A percentile compares a stretch with the other conserved stretches of the same genome.
These are phyloP conservation scores for Melocanna baccifera DNA, from an alignment of 176 grass and related monocot species.

Conservation along the genomic window DNA sequence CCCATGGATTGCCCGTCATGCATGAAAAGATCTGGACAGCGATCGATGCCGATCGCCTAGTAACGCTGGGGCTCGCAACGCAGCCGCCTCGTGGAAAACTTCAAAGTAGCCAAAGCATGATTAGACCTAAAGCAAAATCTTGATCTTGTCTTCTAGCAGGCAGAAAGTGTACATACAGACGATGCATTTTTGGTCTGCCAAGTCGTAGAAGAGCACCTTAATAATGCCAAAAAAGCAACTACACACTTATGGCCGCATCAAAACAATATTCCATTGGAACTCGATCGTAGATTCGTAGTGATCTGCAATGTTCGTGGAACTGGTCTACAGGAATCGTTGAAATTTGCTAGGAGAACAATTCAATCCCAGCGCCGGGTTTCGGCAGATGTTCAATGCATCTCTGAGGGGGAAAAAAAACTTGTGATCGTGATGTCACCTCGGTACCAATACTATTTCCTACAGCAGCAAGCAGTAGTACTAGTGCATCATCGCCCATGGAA, in stretches of 20 bases:
- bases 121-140: not conserved
- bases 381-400: not conserved
- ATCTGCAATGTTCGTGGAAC: not conserved
- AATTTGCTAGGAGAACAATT: not conserved
- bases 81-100: not conserved
- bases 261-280: not conserved
- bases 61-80: not conserved
- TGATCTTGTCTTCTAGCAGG: not conserved
- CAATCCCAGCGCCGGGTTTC: not conserved
- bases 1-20: too few species aligned
- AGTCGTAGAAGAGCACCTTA: not conserved
- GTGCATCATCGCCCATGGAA: not conserved
- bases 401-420: too few species aligned
- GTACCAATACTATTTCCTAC: not conserved
- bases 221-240: not conserved
- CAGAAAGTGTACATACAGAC: not conserved
- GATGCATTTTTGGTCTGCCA: not conserved
- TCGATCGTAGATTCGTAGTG: not conserved
- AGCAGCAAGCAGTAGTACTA: not conserved
- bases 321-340: not conserved
- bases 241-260: not conserved
- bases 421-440: not conserved
- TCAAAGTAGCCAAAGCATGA: not conserved
- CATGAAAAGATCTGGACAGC: too few species aligned
- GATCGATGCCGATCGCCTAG: not conserved